A percentile compares a stretch with the other conserved stretches of the same genome.
These are phyloP conservation scores for Podospora australis DNA, from an alignment of 495 filamentous ascomycete genomes.

Conservation along the genomic window DNA sequence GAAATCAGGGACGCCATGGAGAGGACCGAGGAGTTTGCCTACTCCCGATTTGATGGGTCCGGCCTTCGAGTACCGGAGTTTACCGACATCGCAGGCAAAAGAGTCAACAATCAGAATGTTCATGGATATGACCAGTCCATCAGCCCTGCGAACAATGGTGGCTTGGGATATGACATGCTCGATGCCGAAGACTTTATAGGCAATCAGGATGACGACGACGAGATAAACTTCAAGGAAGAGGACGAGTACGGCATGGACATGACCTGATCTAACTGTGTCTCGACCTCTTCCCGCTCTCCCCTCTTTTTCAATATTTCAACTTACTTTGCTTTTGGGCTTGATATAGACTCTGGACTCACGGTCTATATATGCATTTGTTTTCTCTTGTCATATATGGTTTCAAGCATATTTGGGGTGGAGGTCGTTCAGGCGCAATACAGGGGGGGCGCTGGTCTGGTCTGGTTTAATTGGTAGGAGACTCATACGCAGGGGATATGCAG, in stretches of 20 bases:
- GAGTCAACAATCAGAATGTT: constrained; percentile 42
- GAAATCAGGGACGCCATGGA: constrained; percentile 81
- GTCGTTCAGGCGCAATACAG: constrained; percentile 6
- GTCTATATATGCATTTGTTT: constrained; percentile 4
- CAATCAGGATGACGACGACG: constrained; percentile 58
- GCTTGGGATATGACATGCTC: constrained; percentile 47
- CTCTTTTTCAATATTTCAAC: too few relatives aligned
- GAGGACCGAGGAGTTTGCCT: constrained; percentile 69
- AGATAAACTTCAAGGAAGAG: constrained; percentile 78
- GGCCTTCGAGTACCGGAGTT: constrained; percentile 87
- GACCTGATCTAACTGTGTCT: constrained; percentile 13
- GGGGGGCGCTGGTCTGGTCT: constrained; percentile 2
- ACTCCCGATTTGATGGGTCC: constrained; percentile 75
- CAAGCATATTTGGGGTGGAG: constrained; percentile 17
- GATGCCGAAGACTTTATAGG: constrained; percentile 63
- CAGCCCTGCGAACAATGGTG: constrained; percentile 64
- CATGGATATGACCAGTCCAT: constrained; percentile 38
- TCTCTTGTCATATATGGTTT: neutral
- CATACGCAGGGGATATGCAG: constrained; percentile 6
- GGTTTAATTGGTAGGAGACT: constrained; percentile 7
- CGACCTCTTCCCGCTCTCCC: constrained; percentile 6
- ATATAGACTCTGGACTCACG: neutral
- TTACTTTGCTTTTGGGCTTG: too few relatives aligned
- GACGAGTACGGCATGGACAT: constrained; percentile 81
- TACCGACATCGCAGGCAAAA: constrained; percentile 83